Base-by-base conservation (phyloP, 768 basidiomycete genomes). In the Leucosporidium scottii region DNA sequence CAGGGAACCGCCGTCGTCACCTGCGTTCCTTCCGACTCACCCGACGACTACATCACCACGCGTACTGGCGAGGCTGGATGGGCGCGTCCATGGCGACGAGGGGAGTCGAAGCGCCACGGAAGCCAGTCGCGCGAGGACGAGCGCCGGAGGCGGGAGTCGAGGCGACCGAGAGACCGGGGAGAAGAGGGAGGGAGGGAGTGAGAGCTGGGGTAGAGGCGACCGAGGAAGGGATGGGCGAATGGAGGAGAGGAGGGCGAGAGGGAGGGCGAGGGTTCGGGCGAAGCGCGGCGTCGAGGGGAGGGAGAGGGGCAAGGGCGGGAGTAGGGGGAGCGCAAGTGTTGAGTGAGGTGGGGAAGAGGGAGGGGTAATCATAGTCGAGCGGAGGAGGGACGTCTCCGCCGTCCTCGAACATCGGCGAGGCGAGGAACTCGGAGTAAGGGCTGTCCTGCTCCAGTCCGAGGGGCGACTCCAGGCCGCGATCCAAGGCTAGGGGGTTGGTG, bases 1-100 rank as follows among this genome's bases (percentile, higher is more conserved):
- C 69, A 88, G 87, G 96, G 96, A 75, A 98, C 94, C 18, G 96
- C 94, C 69, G 92, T 99, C 36, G 96, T 99, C 74, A 96, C 93
- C 7, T 98, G 91, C 50, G 93, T 96, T 9, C 93, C 96, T 0
- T 96, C 96, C 12, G 96, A 99, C 77, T 98, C 96, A 7, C 96
- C 96, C 5, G 96, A 98, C 77, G 96, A 99, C 77, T 98, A 85
- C 79, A 85, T 86, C 72, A 94, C 91, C 6, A n/a, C n/a, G n/a
- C 74, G 74, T 92, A 93, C n/a, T 83, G 83, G 70, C 91, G 85
- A 0, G 83, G 55, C 75, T 93, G 91, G 1, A 87, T 90, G 0
- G 91, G 91, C 1, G 91, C 91, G 61, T 88, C 85, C 73, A 86
- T 76, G 27, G 86, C 82, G 28, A 92, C 83, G 82, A 74, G 39